phyloP scores from a whole-genome alignment of 73 alveolate species.

The Paramecium caudatum region DNA sequence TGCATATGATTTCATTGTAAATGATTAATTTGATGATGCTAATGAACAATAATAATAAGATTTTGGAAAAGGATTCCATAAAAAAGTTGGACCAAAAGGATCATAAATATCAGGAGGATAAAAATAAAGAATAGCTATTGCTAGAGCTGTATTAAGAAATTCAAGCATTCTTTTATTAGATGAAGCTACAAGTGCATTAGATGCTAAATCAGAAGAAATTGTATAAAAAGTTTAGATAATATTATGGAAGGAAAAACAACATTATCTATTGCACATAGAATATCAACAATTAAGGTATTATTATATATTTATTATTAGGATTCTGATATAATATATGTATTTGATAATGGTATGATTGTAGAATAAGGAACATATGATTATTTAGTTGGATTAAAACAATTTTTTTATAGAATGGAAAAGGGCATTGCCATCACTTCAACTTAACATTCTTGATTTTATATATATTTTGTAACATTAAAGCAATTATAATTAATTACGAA shows the following conservation, averaged over 20 bases:
- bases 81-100: slow-evolving; percentile 76
- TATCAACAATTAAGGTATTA: slow-evolving; percentile 75
- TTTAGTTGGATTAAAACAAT: slow-evolving; percentile 51
- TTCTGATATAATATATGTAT: slow-evolving; percentile 82
- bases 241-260: slow-evolving; percentile 77
- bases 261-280: slow-evolving; percentile 86
- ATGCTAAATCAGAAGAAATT: slow-evolving; percentile 42
- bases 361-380: slow-evolving; percentile 80
- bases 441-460: not conserved
- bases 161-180: slow-evolving; percentile 74
- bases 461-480: too few relatives aligned
- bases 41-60: slow-evolving; percentile 31
- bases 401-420: slow-evolving; percentile 37
- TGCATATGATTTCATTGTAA: slow-evolving; percentile 74
- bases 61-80: slow-evolving; percentile 72
- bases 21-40: not conserved
- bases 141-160: slow-evolving; percentile 73
- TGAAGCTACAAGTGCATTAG: slow-evolving; percentile 80
- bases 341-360: slow-evolving; percentile 80
- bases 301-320: slow-evolving; percentile 57
- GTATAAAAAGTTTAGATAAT: slow-evolving; percentile 35
- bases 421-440: not conserved
- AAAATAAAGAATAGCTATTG: slow-evolving; percentile 74
- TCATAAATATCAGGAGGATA: slow-evolving; percentile 77
- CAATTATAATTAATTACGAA: too few relatives aligned